phyloP scores from a whole-genome alignment of 352 stramenopile genomes.

The Stramenopiles sp. region DNA sequence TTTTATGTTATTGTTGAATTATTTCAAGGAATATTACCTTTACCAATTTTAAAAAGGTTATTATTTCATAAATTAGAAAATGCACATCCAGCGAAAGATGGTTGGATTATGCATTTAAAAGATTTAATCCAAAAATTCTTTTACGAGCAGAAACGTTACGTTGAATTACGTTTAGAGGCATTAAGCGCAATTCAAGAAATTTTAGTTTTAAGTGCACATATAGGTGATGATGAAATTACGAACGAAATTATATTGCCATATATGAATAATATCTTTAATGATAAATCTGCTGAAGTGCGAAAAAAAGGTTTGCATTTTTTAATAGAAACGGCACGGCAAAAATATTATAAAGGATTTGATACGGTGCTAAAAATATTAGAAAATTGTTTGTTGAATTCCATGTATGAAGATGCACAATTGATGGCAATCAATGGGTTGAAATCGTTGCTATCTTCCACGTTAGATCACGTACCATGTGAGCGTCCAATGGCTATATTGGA shows the following conservation, averaged over 20 bases:
- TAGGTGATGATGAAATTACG: slow-evolving; percentile 54
- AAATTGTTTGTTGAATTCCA: slow-evolving; percentile 37
- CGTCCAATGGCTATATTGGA: slow-evolving; percentile 27
- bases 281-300: slow-evolving; percentile 35
- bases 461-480: slow-evolving; percentile 43
- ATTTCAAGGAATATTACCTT: slow-evolving; percentile 39
- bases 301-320: slow-evolving; percentile 35
- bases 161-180: slow-evolving; percentile 35
- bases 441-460: slow-evolving; percentile 45
- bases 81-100: slow-evolving; percentile 38
- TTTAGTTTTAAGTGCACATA: slow-evolving; percentile 42
- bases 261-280: slow-evolving; percentile 41
- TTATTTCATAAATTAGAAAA: slow-evolving; percentile 36
- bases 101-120: slow-evolving; percentile 39
- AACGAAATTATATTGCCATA: slow-evolving; percentile 51
- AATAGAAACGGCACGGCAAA: slow-evolving; percentile 36
- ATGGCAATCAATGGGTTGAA: slow-evolving; percentile 35
- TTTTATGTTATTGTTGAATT: slow-evolving; percentile 46
- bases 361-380: slow-evolving; percentile 46
- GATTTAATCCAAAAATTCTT: slow-evolving; percentile 41
- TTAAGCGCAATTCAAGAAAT: slow-evolving; percentile 43
- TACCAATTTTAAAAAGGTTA: slow-evolving; percentile 35
- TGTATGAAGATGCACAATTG: slow-evolving; percentile 39
- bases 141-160: slow-evolving; percentile 26
- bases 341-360: slow-evolving; percentile 56